A percentile compares a stretch with the other conserved stretches of the same genome.
Conservation (phyloP, 208 protist species). For the Leishmania amazonensis region DNA sequence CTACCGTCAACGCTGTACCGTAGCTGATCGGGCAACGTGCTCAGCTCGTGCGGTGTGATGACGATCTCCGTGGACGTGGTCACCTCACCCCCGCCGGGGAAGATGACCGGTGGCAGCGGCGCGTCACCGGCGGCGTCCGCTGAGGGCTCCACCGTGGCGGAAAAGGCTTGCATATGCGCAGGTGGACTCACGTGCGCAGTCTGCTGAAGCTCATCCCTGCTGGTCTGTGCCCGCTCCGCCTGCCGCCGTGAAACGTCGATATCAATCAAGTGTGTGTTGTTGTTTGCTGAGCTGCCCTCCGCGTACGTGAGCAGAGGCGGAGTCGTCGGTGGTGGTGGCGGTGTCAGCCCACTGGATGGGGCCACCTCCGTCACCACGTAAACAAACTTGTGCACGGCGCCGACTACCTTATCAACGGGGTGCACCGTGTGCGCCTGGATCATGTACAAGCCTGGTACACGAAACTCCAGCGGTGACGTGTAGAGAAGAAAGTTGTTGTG, state of each 20-base stretch:
- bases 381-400: conserved; percentile 67
- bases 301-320: not conserved
- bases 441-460: conserved; percentile 53
- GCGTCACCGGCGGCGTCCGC: not conserved
- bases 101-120: conserved; percentile 53
- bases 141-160: conserved; percentile 5
- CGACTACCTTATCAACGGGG: conserved; percentile 44
- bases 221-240: conserved; percentile 7
- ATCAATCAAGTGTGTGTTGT: conserved; percentile 18
- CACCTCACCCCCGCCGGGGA: conserved; percentile 61
- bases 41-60: conserved; percentile 55
- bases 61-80: conserved; percentile 72
- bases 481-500: conserved; percentile 62
- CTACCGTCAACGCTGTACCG: conserved; percentile 84
- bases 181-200: conserved; percentile 2
- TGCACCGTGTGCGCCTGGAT: conserved; percentile 74
- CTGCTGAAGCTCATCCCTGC: not conserved
- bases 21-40: conserved; percentile 58
- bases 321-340: not conserved
- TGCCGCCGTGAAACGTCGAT: conserved; percentile 25
- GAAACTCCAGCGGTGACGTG: conserved; percentile 58
- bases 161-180: not conserved
- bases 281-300: not conserved
- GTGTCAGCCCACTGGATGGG: not conserved
- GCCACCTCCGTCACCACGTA: conserved; percentile 38